Conservation (phyloP, 2,329 filamentous ascomycete genomes). For the Cordyceps farinosa region DNA sequence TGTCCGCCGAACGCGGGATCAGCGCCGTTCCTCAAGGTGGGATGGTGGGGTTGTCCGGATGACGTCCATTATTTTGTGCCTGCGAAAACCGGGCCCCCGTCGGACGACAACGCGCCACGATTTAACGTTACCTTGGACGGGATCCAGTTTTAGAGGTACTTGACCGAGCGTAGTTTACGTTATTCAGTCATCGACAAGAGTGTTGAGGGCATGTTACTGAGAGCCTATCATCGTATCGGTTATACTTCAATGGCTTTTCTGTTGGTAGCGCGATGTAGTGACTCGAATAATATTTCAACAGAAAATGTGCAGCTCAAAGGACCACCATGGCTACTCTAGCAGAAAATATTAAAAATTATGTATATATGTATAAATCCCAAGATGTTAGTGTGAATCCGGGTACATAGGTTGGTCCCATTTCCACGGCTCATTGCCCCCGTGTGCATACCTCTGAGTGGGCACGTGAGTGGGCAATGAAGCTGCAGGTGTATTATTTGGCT, state of each 20-base stretch:
- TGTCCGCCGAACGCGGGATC: neutral
- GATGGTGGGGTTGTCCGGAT: conserved; percentile 8
- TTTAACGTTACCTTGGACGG: conserved; percentile 13
- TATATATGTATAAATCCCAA: too few species aligned
- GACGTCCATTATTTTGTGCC: conserved; percentile 1
- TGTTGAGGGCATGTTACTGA: neutral
- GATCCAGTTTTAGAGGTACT: conserved; percentile 14
- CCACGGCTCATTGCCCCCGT: neutral
- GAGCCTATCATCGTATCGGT: neutral
- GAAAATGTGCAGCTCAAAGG: too few species aligned
- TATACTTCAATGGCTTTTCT: too few species aligned
- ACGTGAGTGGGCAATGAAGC: neutral
- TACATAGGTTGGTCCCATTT: neutral
- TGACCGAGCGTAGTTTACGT: neutral
- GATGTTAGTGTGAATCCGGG: neutral
- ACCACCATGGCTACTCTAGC: too few species aligned
- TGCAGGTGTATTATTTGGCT: neutral
- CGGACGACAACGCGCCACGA: conserved; percentile 2
- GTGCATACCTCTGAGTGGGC: neutral
- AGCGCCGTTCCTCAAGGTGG: neutral
- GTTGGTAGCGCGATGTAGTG: too few species aligned
- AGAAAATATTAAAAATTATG: too few species aligned
- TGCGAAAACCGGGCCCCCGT: conserved; percentile 4
- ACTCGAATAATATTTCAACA: too few species aligned
- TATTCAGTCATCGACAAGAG: neutral